These are phyloP conservation scores for Funneliformis geosporum DNA, from an alignment of 192 early-diverging fungal genomes.

Conservation along the genomic window DNA sequence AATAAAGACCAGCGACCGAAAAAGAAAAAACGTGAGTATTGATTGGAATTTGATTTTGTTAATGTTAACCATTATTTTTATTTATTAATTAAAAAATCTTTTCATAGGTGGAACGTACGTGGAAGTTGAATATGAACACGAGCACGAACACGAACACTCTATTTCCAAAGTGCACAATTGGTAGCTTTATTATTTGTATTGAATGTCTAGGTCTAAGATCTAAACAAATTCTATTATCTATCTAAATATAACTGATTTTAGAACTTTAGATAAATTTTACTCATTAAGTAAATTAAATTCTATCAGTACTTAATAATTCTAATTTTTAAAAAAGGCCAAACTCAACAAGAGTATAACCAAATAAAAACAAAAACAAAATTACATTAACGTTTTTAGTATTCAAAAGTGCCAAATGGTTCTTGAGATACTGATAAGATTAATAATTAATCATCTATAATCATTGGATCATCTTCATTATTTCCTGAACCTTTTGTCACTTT, in stretches of 20 bases:
- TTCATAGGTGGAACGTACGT: slow-evolving; percentile 48
- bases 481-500: background rate
- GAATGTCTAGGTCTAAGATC: too few relatives aligned
- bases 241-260: background rate
- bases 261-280: background rate
- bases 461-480: slow-evolving; percentile 10
- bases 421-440: background rate
- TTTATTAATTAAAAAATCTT: background rate
- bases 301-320: too few relatives aligned
- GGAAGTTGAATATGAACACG: slow-evolving; percentile 59
- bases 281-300: background rate
- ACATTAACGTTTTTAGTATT: background rate
- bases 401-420: background rate
- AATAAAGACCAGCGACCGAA: slow-evolving; percentile 14
- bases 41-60: background rate
- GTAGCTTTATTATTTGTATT: background rate
- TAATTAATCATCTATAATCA: slow-evolving; percentile 4
- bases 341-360: too few relatives aligned
- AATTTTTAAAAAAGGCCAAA: too few relatives aligned
- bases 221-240: too few relatives aligned
- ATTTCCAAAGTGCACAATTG: background rate
- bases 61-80: background rate
- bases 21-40: slow-evolving; percentile 17
- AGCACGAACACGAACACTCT: slow-evolving; percentile 24
- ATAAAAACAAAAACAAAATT: too few relatives aligned